phyloP scores from a whole-genome alignment of 164 flowering plant species.

The Piper betle region DNA sequence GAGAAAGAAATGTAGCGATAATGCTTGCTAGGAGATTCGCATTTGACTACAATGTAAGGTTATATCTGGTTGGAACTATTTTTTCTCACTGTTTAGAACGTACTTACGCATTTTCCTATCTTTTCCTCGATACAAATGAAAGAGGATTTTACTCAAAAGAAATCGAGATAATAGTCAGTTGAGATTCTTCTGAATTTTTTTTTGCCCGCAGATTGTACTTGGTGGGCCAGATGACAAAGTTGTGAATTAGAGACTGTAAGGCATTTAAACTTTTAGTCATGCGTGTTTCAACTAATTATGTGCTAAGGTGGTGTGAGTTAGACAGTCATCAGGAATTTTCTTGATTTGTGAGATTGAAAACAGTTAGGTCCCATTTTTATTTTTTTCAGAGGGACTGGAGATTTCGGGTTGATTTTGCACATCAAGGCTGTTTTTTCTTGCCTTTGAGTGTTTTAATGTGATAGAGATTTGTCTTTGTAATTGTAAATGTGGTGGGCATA shows the following conservation, averaged over 20 bases:
- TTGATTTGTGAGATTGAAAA: background rate
- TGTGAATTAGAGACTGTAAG: constrained; percentile 17
- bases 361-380: background rate
- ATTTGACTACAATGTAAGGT: constrained; percentile 78
- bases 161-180: background rate
- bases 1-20: constrained; percentile 87
- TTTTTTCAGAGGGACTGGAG: background rate
- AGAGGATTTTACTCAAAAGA: background rate
- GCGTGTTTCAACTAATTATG: constrained; percentile 17
- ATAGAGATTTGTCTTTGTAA: background rate
- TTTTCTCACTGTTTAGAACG: background rate
- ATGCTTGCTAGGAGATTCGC: constrained; percentile 89
- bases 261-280: constrained; percentile 1
- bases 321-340: background rate
- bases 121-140: background rate
- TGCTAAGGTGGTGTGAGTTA: background rate
- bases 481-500: too few relatives aligned
- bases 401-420: constrained; percentile 1
- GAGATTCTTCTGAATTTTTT: background rate
- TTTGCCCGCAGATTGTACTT: constrained; percentile 44
- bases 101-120: background rate
- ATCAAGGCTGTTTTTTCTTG: constrained; percentile 7
- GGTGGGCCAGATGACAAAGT: constrained; percentile 75
- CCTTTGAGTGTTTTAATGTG: background rate
- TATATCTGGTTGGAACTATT: background rate